Conservation (phyloP, 1,284 basidiomycete genomes). For the Rhodotorula glutinis region DNA sequence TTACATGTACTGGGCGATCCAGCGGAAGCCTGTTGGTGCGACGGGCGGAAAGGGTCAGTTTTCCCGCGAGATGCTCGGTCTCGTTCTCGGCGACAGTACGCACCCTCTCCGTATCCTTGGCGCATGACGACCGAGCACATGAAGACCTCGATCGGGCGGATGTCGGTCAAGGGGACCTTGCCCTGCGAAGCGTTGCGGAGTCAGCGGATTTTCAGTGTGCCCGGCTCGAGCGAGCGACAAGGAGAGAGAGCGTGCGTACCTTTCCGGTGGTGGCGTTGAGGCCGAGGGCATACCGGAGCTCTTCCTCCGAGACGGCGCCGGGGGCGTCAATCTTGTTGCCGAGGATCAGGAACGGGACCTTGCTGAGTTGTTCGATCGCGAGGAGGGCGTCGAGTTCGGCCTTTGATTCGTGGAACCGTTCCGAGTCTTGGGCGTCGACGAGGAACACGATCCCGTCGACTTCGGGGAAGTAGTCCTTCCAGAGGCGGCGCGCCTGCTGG, state of each 20-base stretch:
- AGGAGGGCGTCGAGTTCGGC: slow-evolving; percentile 94
- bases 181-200: slow-evolving; percentile 59
- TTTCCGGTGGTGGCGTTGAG: slow-evolving; percentile 99
- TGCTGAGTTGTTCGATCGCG: slow-evolving; percentile 87
- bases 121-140: slow-evolving; percentile 99
- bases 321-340: slow-evolving; percentile 99
- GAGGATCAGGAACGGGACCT: slow-evolving; percentile 96
- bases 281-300: slow-evolving; percentile 90
- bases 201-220: neutral
- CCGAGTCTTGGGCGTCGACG: slow-evolving; percentile 93
- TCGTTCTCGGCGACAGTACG: slow-evolving; percentile 27
- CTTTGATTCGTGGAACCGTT: slow-evolving; percentile 93
- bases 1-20: slow-evolving; percentile 92
- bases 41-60: too few relatives aligned
- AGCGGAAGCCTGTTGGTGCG: slow-evolving; percentile 71
- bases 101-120: slow-evolving; percentile 96
- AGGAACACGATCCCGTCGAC: slow-evolving; percentile 99
- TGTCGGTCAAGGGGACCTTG: slow-evolving; percentile 93
- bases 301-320: slow-evolving; percentile 95
- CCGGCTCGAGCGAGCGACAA: too few relatives aligned
- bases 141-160: slow-evolving; percentile 98
- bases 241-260: slow-evolving; percentile 61
- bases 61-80: too few relatives aligned
- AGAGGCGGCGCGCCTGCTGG: slow-evolving; percentile 94
- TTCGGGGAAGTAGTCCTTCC: slow-evolving; percentile 99